Base-by-base conservation (phyloP, 768 basidiomycete genomes). In the Termitomyces sp. region DNA sequence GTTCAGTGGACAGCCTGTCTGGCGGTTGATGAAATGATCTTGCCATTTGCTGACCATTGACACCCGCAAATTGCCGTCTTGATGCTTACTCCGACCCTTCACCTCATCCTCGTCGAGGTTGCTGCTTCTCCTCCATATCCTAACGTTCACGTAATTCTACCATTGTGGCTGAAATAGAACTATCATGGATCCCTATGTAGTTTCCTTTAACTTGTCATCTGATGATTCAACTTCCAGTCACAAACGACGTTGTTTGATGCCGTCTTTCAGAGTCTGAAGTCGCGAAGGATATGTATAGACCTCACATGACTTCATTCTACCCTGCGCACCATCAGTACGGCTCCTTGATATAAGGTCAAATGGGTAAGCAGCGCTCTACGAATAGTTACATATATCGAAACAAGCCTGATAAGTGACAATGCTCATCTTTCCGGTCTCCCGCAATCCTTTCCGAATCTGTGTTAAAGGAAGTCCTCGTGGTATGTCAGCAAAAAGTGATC, bases 1-100 rank as follows among this genome's bases (percentile, higher is more conserved):
- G 63, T 60, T 61, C 62, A 50, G 64, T 64, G 64, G 63, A 65
- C 60, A 65, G 63, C 23, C 56, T 60, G 58, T 62, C 59, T 45
- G 47, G 50, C 42, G 35, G 54, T 61, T 65, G 64, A 65, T 65
- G 64, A 64, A 64, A 67, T 64, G 63, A 63, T 62, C 62, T 63
- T 58, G 55, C 56, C 61, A 57, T 53, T 59, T 63, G 61, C 65
- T 62, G 63, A 62, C 61, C 46, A 61, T 56, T 42, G 55, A 52
- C 61, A 60, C 56, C 62, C 62, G 64, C 62, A 60, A 63, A 54
- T 61, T 64, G 64, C 64, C 64, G 46, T 44, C 30, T 33, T 41
- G 50, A 54, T 45, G 35, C n/a, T 46, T 50, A 62, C 60, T 61
- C 61, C 56, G 62, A 60, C 60, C 31, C 42, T 31, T 19, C 19